Evolutionary conservation across 2,329 filamentous ascomycete genomes (phyloP).

Genomic region (Diaporthe ilicicola): DNA sequence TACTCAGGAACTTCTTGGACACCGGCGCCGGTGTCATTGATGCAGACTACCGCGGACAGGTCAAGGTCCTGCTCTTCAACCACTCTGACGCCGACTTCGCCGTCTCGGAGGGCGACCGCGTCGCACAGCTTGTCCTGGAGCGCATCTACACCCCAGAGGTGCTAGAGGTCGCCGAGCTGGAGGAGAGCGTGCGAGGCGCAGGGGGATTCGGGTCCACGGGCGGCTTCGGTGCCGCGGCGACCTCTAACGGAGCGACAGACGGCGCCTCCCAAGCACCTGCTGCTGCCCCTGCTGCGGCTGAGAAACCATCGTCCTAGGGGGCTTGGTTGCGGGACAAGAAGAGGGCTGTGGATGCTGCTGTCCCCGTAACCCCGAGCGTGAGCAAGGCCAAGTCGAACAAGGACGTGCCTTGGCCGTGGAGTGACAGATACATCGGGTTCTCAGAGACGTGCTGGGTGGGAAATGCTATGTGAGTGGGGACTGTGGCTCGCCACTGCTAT

Average conservation of each 20-base stretch:
- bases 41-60: slow-evolving; percentile 92
- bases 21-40: slow-evolving; percentile 97
- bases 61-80: slow-evolving; percentile 97
- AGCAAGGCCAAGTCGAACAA: slow-evolving; percentile 18
- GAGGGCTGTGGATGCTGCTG: slow-evolving; percentile 1
- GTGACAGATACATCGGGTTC: slow-evolving; percentile 24
- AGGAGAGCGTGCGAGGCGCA: slow-evolving; percentile 88
- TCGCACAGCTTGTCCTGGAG: slow-evolving; percentile 94
- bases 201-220: slow-evolving; percentile 95
- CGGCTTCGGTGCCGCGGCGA: slow-evolving; percentile 28
- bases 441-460: slow-evolving; percentile 29
- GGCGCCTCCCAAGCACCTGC: background rate
- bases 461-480: slow-evolving; percentile 16
- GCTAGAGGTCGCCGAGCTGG: slow-evolving; percentile 85
- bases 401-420: slow-evolving; percentile 31
- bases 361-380: background rate
- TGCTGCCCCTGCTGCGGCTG: slow-evolving; percentile 9
- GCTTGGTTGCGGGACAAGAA: slow-evolving; percentile 30
- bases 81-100: slow-evolving; percentile 83
- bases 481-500: background rate
- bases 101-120: slow-evolving; percentile 84
- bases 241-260: slow-evolving; percentile 15
- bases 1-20: slow-evolving; percentile 82
- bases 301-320: slow-evolving; percentile 32
- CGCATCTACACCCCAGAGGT: slow-evolving; percentile 94